Conservation (phyloP, 495 filamentous ascomycete genomes). For the Trichocladium antarcticum region DNA sequence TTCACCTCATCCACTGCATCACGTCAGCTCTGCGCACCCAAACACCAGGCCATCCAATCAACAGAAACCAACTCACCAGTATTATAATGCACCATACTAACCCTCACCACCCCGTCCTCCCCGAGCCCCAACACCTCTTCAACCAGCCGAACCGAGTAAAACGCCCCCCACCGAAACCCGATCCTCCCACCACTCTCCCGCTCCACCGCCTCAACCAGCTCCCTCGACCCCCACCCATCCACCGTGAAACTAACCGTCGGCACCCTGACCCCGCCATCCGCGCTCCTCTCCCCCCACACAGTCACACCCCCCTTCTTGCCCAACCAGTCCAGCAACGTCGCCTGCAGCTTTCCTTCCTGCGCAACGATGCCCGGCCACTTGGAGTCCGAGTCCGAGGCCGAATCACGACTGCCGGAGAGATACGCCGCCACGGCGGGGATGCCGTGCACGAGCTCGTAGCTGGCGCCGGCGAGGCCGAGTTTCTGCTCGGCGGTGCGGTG, state of each 20-base stretch:
- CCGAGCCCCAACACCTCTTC: slow-evolving; percentile 47
- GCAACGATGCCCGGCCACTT: slow-evolving; percentile 42
- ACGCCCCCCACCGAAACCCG: slow-evolving; percentile 56
- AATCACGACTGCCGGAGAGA: slow-evolving; percentile 26
- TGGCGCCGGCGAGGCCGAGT: slow-evolving; percentile 51
- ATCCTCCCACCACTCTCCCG: slow-evolving; percentile 31
- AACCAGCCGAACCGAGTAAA: slow-evolving; percentile 54
- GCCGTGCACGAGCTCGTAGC: slow-evolving; percentile 53
- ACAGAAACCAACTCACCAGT: slow-evolving; percentile 42
- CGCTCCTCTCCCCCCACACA: slow-evolving; percentile 45
- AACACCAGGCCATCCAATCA: too few species aligned
- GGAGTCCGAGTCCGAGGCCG: neutral
- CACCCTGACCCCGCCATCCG: slow-evolving; percentile 40
- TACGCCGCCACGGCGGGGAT: slow-evolving; percentile 49
- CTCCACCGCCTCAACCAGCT: slow-evolving; percentile 54
- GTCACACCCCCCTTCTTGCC: slow-evolving; percentile 35
- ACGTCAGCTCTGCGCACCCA: neutral
- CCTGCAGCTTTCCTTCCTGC: slow-evolving; percentile 52
- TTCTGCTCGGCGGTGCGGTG: slow-evolving; percentile 47
- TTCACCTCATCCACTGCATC: slow-evolving; percentile 45
- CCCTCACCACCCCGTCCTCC: slow-evolving; percentile 53
- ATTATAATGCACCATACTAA: slow-evolving; percentile 67
- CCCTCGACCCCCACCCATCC: slow-evolving; percentile 42
- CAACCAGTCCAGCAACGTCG: slow-evolving; percentile 47
- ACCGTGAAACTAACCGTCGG: slow-evolving; percentile 58